Evolutionary conservation across 2,329 filamentous ascomycete genomes (phyloP), one percentile per base, ranked within the genome.

Genomic region (Beauveria pseudobassiana): DNA sequence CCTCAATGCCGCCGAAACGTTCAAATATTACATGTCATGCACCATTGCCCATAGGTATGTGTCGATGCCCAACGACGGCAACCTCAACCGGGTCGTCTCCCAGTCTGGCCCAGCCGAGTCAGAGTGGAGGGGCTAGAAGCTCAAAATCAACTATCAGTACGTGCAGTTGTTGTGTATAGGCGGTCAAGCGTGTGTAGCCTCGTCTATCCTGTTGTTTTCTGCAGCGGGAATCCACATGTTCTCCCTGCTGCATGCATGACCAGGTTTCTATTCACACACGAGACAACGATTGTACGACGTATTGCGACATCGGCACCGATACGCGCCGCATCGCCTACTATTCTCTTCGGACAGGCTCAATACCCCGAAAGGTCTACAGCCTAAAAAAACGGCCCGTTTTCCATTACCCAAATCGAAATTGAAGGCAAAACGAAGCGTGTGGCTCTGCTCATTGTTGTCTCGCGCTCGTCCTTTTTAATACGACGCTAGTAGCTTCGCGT

Each of bases 191-290:
- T 52, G 28, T 34, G 34, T 38, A 38, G 34, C 34, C 26, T 34
- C 30, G 46, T 18, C 46, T 28, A 45, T 45, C 24, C 12, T 52
- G 28, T 49, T 46, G 8, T 52, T 24, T 48, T 54, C 58, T 61
- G 58, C 50, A 61, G 50, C 58, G 30, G 24, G 28, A 22, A 49
- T 53, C 58, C 38, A 59, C 57, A 59, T 45, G 57, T 43, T 38
- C 24, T 42, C n/a, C 34, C 24, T 45, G 38, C 45, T 45, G 9
- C 48, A 30, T 59, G 46, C 24, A 22, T 38, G 26, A 9, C 26
- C 26, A 3, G 7, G 18, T n/a, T 52, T 26, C n/a, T 18, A 4
- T 49, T 20, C 34, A 42, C 26, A 38, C 28, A 52, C 5, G 20
- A 49, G 20, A 50, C 20, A 40, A 51, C 34, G 24, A 28, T 46